These are phyloP conservation scores for Lentinula aciculospora DNA, from an alignment of 768 basidiomycete genomes.

Conservation along the genomic window DNA sequence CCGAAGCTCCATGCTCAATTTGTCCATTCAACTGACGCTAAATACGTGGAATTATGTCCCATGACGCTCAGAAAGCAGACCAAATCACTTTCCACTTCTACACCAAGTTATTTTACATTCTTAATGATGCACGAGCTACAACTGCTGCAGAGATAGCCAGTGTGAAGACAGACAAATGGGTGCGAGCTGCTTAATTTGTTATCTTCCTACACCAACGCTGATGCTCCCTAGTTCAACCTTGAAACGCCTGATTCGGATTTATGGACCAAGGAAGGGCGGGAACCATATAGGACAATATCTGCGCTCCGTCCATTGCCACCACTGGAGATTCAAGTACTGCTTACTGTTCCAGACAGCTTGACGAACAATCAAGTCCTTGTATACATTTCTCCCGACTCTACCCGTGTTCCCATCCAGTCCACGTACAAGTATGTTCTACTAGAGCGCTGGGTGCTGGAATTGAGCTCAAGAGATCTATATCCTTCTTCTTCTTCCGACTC, in stretches of 20 bases:
- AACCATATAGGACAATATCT: constrained; percentile 51
- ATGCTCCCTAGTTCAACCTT: constrained; percentile 61
- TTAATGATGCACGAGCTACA: constrained; percentile 70
- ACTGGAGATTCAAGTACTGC: constrained; percentile 64
- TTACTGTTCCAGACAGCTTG: constrained; percentile 59
- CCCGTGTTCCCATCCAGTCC: constrained; percentile 63
- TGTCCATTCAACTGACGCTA: background rate
- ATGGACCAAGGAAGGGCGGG: constrained; percentile 57
- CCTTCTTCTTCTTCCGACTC: constrained; percentile 15
- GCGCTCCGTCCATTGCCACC: constrained; percentile 33
- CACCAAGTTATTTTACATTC: constrained; percentile 73
- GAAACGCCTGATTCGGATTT: constrained; percentile 70
- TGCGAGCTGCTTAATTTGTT: constrained; percentile 26
- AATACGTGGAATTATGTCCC: constrained; percentile 2
- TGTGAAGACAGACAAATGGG: constrained; percentile 77
- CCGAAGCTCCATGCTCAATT: background rate
- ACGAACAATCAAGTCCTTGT: constrained; percentile 70
- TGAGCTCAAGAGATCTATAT: constrained; percentile 26
- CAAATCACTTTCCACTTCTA: constrained; percentile 83
- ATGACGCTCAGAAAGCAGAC: constrained; percentile 60
- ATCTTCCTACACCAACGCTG: background rate
- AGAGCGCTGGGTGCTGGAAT: constrained; percentile 57
- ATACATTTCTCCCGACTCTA: constrained; percentile 49
- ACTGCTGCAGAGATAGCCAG: constrained; percentile 28
- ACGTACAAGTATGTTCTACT: constrained; percentile 65